Evolutionary conservation across 805 yeast genomes (phyloP), one percentile per base, ranked within the genome.

Genomic region (Starmerella tilneyi): DNA sequence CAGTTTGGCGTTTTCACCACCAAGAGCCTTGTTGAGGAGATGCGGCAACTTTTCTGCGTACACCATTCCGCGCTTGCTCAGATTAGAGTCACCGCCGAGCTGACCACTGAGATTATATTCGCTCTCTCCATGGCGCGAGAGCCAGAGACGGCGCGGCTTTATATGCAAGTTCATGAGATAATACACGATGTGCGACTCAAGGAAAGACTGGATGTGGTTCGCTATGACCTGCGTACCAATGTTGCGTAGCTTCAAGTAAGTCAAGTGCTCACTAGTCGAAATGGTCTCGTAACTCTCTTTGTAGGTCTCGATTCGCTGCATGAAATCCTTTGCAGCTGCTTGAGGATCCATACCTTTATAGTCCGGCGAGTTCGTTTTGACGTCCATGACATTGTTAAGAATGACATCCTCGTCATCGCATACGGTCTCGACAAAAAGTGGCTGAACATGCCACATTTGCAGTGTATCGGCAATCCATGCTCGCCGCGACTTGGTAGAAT

Each of bases 111-210:
- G 71, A 62, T 92, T 92, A 66, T 80, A 92, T 60, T 78, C 79
- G 2, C 94, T 81, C 65, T 92, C 98, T 22, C 98, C 98, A 59
- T 92, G 98, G 56, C 98, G 76, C 40, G 94, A 84, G 40, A 92
- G 71, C 89, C 94, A 92, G 50, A 92, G 86, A 52, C 81, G 75
- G 51, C 97, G 74, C 22, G 96, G 95, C 61, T 84, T 84, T 56
- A 86, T 83, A 62, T 88, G 96, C 55, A 92, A 68, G 59, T 92
- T 92, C 96, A 92, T 88, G 33, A 92, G 84, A 61, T 86, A 92
- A 64, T 86, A 92, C 16, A 88, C 96, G 51, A 92, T 86, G 57
- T 96, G 75, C 51, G 92, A 79, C 63, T 92, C 94, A 57, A 89
- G 67, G 61, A 92, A 92, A 20, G 88, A 78, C 61, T 84, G 85